Percentiles rank a stretch among this genome's conserved stretches.
These are phyloP conservation scores for Crassisporium funariophilum DNA, from an alignment of 768 basidiomycete species.

Conservation along the genomic window DNA sequence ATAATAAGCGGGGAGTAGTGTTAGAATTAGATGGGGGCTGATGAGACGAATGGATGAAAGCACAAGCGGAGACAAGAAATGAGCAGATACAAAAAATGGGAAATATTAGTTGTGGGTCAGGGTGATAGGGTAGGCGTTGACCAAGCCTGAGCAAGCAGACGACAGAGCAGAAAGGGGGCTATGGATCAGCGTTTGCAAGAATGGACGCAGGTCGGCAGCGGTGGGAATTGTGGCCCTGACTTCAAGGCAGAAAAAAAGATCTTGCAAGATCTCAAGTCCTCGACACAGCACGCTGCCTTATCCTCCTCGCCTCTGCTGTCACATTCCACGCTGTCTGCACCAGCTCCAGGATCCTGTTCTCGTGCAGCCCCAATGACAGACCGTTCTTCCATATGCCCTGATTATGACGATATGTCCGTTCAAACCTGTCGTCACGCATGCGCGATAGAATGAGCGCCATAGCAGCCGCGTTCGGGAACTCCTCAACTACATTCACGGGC, in stretches of 20 bases:
- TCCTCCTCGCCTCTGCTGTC: constrained; percentile 61
- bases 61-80: background rate
- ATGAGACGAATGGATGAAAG: constrained; percentile 1
- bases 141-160: too few relatives aligned
- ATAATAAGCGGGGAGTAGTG: too few relatives aligned
- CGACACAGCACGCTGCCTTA: constrained; percentile 29
- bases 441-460: constrained; percentile 57
- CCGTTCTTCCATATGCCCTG: constrained; percentile 72
- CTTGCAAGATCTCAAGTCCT: too few relatives aligned
- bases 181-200: too few relatives aligned
- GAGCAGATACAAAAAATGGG: too few relatives aligned
- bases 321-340: constrained; percentile 72
- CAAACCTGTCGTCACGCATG: constrained; percentile 38
- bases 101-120: too few relatives aligned
- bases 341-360: constrained; percentile 46
- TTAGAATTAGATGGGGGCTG: too few relatives aligned
- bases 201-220: too few relatives aligned
- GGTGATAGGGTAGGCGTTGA: too few relatives aligned
- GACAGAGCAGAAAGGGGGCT: too few relatives aligned
- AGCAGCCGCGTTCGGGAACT: constrained; percentile 61
- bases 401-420: constrained; percentile 41
- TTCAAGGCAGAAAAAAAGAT: too few relatives aligned
- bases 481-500: constrained; percentile 53
- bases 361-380: constrained; percentile 52
- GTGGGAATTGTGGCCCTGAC: too few relatives aligned